Conservation (phyloP, 1,139 yeast species). For the Hyphopichia pseudoburtonii region DNA sequence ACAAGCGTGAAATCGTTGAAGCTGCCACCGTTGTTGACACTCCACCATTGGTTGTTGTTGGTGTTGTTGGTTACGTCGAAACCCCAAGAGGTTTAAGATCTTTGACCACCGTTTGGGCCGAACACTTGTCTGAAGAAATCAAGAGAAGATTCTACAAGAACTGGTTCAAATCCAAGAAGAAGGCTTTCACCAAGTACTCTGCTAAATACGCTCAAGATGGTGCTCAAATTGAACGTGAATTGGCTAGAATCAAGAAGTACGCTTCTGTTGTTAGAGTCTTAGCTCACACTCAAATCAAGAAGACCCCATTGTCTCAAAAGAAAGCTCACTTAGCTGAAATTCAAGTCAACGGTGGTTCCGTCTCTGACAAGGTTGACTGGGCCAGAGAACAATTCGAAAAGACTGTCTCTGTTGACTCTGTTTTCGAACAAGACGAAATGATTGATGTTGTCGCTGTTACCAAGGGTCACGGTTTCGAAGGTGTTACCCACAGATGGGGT, state of each 20-base stretch:
- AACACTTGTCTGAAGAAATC: constrained; percentile 98
- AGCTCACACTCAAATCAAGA: constrained; percentile 99
- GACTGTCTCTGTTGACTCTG: constrained; percentile 94
- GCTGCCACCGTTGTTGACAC: constrained; percentile 99
- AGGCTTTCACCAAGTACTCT: constrained; percentile 99
- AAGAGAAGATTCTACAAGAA: constrained; percentile 99
- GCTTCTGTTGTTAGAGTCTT: constrained; percentile 98
- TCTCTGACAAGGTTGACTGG: constrained; percentile 97
- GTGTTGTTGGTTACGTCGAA: constrained; percentile 99
- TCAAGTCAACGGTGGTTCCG: constrained; percentile 99
- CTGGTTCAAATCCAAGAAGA: constrained; percentile 99
- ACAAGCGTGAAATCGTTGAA: constrained; percentile 99
- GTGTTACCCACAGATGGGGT: constrained; percentile 99
- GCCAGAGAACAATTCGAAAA: constrained; percentile 99
- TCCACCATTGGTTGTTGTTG: constrained; percentile 98
- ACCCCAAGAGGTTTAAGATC: constrained; percentile 99
- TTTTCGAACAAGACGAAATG: constrained; percentile 98
- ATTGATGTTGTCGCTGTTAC: constrained; percentile 98
- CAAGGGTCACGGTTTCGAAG: constrained; percentile 99
- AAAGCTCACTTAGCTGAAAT: constrained; percentile 99
- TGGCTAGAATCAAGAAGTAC: constrained; percentile 98
- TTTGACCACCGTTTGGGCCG: constrained; percentile 99
- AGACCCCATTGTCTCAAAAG: constrained; percentile 99
- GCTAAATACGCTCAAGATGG: constrained; percentile 95
- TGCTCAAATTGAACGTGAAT: constrained; percentile 89